Percentiles rank a stretch among this genome's conserved stretches.
phyloP scores from a whole-genome alignment of 805 yeast species.

The Candida suzukii region DNA sequence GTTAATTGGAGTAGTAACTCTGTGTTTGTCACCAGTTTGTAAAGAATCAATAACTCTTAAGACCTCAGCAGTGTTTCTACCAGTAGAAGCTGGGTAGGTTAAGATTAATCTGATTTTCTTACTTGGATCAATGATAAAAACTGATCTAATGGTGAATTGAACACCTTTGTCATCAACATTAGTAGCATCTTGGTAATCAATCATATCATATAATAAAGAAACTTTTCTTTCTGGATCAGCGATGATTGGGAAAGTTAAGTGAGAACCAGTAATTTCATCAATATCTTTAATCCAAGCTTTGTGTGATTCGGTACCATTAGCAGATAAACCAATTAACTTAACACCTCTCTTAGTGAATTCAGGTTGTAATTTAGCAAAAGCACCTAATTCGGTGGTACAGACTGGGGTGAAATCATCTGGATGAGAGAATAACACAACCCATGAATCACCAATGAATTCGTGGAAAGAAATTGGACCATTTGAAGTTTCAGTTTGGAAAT shows the following conservation, averaged over 20 bases:
- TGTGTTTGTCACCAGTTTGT: conserved; percentile 55
- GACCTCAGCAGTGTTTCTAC: conserved; percentile 71
- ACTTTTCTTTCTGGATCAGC: conserved; percentile 59
- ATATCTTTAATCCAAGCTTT: conserved; percentile 66
- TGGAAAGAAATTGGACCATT: conserved; percentile 58
- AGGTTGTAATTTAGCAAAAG: conserved; percentile 63
- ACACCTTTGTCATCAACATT: conserved; percentile 59
- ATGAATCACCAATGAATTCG: conserved; percentile 50
- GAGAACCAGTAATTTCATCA: conserved; percentile 55
- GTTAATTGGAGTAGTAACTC: conserved; percentile 60
- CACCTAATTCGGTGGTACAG: conserved; percentile 74
- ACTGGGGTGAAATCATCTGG: conserved; percentile 79
- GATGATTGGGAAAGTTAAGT: conserved; percentile 57
- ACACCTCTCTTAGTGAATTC: conserved; percentile 61
- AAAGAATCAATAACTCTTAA: conserved; percentile 64
- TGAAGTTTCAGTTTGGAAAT: conserved; percentile 58
- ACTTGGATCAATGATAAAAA: conserved; percentile 62
- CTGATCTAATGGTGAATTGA: conserved; percentile 65
- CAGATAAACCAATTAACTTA: conserved; percentile 61
- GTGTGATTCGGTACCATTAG: conserved; percentile 57
- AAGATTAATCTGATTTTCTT: conserved; percentile 56
- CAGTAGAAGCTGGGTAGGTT: conserved; percentile 68
- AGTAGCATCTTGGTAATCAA: conserved; percentile 61
- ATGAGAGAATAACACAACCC: conserved; percentile 67
- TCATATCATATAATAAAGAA: conserved; percentile 60